Percentiles rank a stretch among this genome's conserved stretches.
phyloP scores from a whole-genome alignment of 2,329 filamentous ascomycete genomes.

The Trichocomaceae sp. region DNA sequence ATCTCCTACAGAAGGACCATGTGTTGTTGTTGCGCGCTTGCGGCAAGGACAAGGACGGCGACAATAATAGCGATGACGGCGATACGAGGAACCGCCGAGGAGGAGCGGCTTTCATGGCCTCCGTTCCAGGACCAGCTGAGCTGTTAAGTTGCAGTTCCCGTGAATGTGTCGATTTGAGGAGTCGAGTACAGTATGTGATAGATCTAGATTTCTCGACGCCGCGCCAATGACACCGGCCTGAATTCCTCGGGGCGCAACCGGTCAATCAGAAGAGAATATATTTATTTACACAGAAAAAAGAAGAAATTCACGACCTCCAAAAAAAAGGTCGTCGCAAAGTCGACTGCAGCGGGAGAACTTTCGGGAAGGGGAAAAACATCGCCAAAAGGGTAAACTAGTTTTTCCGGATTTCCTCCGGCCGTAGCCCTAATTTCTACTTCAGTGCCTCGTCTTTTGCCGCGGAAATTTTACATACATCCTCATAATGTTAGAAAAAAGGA shows the following conservation, averaged over 20 bases:
- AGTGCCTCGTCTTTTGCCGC: neutral
- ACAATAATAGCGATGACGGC: too few species aligned
- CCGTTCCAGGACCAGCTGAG: neutral
- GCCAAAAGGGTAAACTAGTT: constrained; percentile 1
- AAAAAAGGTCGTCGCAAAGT: neutral
- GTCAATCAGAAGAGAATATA: neutral
- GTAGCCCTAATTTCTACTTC: neutral
- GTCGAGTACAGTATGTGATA: too few species aligned
- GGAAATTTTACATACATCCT: neutral
- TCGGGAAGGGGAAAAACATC: constrained; percentile 2
- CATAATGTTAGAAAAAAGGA: neutral
- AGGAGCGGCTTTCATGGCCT: constrained; percentile 11
- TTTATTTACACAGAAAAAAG: neutral
- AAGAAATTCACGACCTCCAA: neutral
- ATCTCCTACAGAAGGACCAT: constrained; percentile 5
- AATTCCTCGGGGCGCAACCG: too few species aligned
- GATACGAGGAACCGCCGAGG: constrained; percentile 3
- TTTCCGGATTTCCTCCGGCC: neutral
- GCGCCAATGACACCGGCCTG: too few species aligned
- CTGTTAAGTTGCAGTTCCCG: neutral
- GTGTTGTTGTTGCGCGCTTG: constrained; percentile 2
- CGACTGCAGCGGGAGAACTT: neutral
- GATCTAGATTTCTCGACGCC: too few species aligned
- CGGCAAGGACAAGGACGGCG: neutral
- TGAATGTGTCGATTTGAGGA: neutral